These are phyloP conservation scores for Silene vulgaris DNA, from an alignment of 179 eudicot species.

Conservation along the genomic window DNA sequence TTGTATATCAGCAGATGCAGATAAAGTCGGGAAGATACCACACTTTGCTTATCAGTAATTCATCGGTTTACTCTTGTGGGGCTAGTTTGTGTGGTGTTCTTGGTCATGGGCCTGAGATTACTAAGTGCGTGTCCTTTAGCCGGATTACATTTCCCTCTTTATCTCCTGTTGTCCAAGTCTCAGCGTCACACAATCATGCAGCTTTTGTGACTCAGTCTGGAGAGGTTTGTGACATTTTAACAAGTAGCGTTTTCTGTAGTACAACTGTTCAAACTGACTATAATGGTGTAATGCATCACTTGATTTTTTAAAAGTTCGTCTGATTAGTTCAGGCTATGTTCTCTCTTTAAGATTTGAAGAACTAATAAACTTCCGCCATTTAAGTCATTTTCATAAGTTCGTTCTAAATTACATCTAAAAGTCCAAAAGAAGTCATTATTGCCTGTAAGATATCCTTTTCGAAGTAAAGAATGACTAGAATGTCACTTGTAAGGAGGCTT, in stretches of 20 bases:
- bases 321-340: background rate
- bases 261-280: background rate
- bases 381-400: too few relatives aligned
- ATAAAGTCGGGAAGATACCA: conserved; percentile 88
- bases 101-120: conserved; percentile 89
- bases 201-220: conserved; percentile 81
- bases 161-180: conserved; percentile 60
- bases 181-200: conserved; percentile 95
- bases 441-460: conserved; percentile 3
- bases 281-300: background rate
- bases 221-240: conserved; percentile 53
- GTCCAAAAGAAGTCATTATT: too few relatives aligned
- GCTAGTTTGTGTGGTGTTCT: conserved; percentile 95
- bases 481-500: too few relatives aligned
- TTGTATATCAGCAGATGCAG: conserved; percentile 65
- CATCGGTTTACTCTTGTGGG: conserved; percentile 84
- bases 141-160: conserved; percentile 58
- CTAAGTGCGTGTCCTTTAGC: conserved; percentile 70
- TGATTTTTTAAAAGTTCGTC: background rate
- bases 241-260: background rate
- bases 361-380: background rate
- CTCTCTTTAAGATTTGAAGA: conserved; percentile 1
- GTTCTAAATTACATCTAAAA: too few relatives aligned
- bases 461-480: background rate
- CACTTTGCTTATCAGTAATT: conserved; percentile 68